A percentile compares a stretch with the other conserved stretches of the same genome.
Conservation (phyloP, 148 eudicot genomes). For the Hydrangea macrophylla region DNA sequence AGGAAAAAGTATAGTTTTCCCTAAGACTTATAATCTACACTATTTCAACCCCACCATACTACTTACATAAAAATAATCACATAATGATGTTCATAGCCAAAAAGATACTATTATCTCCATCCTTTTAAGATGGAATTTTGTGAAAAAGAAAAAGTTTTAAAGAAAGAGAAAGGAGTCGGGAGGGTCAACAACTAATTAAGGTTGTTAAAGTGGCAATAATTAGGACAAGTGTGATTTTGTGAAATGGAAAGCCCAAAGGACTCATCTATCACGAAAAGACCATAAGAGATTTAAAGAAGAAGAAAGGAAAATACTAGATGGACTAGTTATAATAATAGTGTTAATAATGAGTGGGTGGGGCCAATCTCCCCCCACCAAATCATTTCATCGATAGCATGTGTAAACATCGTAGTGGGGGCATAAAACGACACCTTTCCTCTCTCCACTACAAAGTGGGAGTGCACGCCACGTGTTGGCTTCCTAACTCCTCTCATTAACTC, state of each 20-base stretch:
- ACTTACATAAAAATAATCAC: too few relatives aligned
- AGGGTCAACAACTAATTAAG: conserved; percentile 17
- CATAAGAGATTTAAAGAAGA: not conserved
- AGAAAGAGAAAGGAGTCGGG: too few relatives aligned
- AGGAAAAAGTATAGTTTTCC: too few relatives aligned
- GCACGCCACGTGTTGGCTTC: conserved; percentile 14
- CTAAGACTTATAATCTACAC: too few relatives aligned
- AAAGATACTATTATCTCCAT: too few relatives aligned
- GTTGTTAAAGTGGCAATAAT: conserved; percentile 11
- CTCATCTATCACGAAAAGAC: not conserved
- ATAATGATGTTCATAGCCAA: too few relatives aligned
- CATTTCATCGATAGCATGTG: not conserved
- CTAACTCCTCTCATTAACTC: not conserved
- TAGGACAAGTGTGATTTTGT: conserved; percentile 1
- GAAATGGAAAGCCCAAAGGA: not conserved
- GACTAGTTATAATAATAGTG: not conserved
- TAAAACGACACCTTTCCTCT: not conserved
- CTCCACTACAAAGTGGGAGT: not conserved
- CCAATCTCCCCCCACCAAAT: conserved; percentile 2
- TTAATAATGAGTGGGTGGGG: not conserved
- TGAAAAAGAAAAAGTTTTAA: too few relatives aligned
- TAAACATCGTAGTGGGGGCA: not conserved
- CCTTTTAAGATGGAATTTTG: too few relatives aligned
- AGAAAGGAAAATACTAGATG: not conserved
- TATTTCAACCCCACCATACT: too few relatives aligned